phyloP scores from a whole-genome alignment of 2,329 filamentous ascomycete genomes.

The Colletotrichum sp. region DNA sequence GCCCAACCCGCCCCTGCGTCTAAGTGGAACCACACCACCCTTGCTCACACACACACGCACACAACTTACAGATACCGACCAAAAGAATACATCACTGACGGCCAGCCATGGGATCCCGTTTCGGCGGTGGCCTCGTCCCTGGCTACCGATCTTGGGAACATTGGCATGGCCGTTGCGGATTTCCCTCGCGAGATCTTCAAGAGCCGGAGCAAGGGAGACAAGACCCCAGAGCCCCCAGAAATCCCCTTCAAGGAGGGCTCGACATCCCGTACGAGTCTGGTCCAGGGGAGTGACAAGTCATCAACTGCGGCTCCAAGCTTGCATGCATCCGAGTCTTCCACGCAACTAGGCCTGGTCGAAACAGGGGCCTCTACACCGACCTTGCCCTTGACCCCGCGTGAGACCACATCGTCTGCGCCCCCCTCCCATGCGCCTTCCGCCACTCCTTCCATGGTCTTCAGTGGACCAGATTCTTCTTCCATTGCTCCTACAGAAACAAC shows the following conservation, averaged over 20 bases:
- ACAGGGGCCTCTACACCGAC: conserved; percentile 7
- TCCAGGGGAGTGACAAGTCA: not conserved
- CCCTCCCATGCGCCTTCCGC: not conserved
- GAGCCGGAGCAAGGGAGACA: conserved; percentile 26
- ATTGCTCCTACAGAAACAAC: conserved; percentile 37
- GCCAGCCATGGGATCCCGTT: conserved; percentile 80
- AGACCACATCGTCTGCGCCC: not conserved
- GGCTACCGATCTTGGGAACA: conserved; percentile 80
- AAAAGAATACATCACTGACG: conserved; percentile 76
- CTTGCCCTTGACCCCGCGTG: not conserved
- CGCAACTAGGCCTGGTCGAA: conserved; percentile 10
- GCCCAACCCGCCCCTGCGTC: not conserved
- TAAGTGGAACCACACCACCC: not conserved
- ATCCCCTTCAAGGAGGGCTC: not conserved
- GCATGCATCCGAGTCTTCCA: conserved; percentile 14
- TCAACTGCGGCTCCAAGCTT: not conserved
- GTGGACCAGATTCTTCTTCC: conserved; percentile 17
- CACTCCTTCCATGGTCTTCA: conserved; percentile 28
- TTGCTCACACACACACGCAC: not conserved
- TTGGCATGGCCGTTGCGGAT: conserved; percentile 84
- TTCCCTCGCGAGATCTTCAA: conserved; percentile 65
- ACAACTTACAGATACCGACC: conserved; percentile 46
- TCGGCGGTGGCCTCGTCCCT: conserved; percentile 79
- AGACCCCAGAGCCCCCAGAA: conserved; percentile 8
- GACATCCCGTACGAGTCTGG: not conserved